phyloP scores from a whole-genome alignment of 495 filamentous ascomycete species.

The Hypomontagnella submonticulosa region DNA sequence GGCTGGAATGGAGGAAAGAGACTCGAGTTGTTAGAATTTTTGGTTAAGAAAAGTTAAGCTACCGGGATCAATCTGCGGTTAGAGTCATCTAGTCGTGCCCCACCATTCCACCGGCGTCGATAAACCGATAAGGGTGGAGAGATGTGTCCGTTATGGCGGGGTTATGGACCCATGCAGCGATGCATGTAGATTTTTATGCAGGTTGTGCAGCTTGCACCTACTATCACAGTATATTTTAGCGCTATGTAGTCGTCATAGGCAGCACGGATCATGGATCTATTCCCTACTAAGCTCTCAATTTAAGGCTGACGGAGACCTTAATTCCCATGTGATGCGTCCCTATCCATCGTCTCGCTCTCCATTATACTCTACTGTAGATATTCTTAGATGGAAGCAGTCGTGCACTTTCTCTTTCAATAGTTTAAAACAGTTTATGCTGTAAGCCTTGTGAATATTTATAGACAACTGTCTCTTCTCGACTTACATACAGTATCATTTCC shows the following conservation, averaged over 20 bases:
- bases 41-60: constrained; percentile 29
- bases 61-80: constrained; percentile 25
- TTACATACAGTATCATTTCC: not conserved
- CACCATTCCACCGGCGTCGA: constrained; percentile 38
- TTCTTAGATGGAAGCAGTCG: constrained; percentile 6
- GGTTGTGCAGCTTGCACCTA: not conserved
- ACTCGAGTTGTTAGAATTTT: constrained; percentile 20
- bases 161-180: not conserved
- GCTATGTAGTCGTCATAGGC: constrained; percentile 31
- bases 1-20: constrained; percentile 6
- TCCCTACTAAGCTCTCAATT: constrained; percentile 16
- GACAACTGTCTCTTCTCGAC: not conserved
- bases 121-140: constrained; percentile 21
- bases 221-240: not conserved
- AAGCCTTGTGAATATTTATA: constrained; percentile 18
- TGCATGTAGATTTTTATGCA: constrained; percentile 3
- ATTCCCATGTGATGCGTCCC: constrained; percentile 31
- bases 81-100: constrained; percentile 49
- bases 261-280: constrained; percentile 3
- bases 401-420: constrained; percentile 16
- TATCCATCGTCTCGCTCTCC: not conserved
- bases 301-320: constrained; percentile 36
- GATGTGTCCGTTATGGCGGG: constrained; percentile 1
- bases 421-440: not conserved
- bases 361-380: constrained; percentile 12